phyloP scores from a whole-genome alignment of 164 flowering plant species.

The Vitis amurensis region DNA sequence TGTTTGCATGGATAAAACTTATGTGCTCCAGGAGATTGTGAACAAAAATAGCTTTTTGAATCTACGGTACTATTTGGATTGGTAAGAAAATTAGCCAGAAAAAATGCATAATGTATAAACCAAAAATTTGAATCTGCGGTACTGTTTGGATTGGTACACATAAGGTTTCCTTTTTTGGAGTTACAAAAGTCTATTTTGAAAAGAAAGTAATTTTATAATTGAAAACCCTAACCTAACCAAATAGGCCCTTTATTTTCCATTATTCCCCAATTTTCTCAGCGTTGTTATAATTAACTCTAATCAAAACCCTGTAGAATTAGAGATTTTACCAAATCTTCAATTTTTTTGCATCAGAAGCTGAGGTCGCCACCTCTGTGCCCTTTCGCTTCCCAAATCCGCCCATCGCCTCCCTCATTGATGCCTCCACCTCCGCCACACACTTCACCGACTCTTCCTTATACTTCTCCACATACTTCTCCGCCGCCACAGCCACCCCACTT shows the following conservation, averaged over 20 bases:
- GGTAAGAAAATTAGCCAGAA: not conserved
- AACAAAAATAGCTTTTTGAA: too few species aligned
- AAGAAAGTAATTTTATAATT: not conserved
- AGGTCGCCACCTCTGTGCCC: slow-evolving; percentile 26
- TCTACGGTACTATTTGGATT: not conserved
- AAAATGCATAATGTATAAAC: not conserved
- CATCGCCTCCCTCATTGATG: slow-evolving; percentile 52
- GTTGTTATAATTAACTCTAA: not conserved
- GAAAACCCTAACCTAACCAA: not conserved
- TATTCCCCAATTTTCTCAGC: not conserved
- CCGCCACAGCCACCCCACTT: slow-evolving; percentile 27
- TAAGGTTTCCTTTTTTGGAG: too few species aligned
- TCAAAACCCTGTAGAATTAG: not conserved
- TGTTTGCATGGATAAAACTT: too few species aligned
- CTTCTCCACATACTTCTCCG: slow-evolving; percentile 62
- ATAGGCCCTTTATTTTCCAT: not conserved
- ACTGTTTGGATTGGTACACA: too few species aligned
- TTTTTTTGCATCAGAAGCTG: slow-evolving; percentile 43
- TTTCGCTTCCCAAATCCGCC: slow-evolving; percentile 36
- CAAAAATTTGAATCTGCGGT: not conserved
- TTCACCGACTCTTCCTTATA: slow-evolving; percentile 66
- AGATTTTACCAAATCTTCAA: slow-evolving; percentile 70
- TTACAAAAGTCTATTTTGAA: too few species aligned
- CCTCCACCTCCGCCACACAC: slow-evolving; percentile 67
- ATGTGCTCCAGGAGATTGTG: too few species aligned